These are phyloP conservation scores for Paramecium tetraurelia DNA, from an alignment of 73 alveolate genomes.

Conservation along the genomic window DNA sequence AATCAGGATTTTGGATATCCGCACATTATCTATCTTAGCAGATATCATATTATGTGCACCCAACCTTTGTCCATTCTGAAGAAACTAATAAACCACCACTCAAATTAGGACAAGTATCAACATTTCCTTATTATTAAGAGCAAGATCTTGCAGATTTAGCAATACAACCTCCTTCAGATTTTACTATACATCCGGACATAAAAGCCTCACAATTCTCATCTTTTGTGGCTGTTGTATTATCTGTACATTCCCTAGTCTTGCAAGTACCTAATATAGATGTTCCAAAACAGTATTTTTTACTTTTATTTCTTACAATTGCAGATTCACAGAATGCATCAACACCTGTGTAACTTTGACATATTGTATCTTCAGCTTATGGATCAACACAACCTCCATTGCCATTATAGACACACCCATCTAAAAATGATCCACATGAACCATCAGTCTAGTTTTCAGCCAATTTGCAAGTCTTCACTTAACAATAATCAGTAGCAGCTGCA, in stretches of 20 bases:
- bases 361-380: neutral
- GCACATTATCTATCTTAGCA: neutral
- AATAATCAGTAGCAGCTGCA: neutral
- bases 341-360: neutral
- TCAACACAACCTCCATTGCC: neutral
- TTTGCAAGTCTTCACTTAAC: neutral
- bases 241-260: neutral
- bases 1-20: neutral
- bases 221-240: neutral
- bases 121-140: neutral
- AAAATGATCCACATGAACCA: neutral
- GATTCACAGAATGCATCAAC: neutral
- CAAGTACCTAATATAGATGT: neutral
- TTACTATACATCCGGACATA: neutral
- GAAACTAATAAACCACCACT: neutral
- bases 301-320: neutral
- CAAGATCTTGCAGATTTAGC: neutral
- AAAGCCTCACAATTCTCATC: neutral
- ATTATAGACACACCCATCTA: neutral
- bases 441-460: neutral
- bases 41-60: neutral
- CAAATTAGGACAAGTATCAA: neutral
- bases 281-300: neutral
- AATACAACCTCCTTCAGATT: neutral
- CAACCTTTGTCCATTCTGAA: neutral